Evolutionary conservation across 441 rosid genomes (phyloP), one percentile per base, ranked within the genome.

Genomic region (Erodium moschatum): DNA sequence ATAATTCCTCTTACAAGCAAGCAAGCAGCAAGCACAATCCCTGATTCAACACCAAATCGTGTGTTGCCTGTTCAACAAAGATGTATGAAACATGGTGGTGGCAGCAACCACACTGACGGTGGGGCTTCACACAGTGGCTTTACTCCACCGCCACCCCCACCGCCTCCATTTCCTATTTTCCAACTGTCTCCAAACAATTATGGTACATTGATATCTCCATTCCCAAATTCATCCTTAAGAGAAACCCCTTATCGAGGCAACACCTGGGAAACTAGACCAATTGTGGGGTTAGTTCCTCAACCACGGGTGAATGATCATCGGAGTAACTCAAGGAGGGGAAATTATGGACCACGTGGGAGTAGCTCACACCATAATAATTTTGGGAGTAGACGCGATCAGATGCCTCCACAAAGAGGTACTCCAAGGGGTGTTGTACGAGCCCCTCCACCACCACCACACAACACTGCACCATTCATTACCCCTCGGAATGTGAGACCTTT

Each of bases 291-390:
- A 56, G 46, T 74, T 6, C 61, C 81, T 62, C 86, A 69, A 0
- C 73, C 79, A 13, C 82, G 69, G 12, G 69, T 65, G 24, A 81
- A 73, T 44, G 83, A 80, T 64, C 81, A 75, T 13, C 69, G 83
- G 61, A 76, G 67, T 78, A 72, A 75, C 52, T 71, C 80, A 5
- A 73, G 83, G 48, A 82, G 83, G 63, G 76, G 84, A 61, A 78
- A 74, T 67, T 72, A 72, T 76, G 81, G 81, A 35, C 76, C 67
- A 12, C 83, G 83, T 40, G 81, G 84, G 29, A 82, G 73, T 18
- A 81, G 86, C 69, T 75, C 80, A 33, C 79, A 82, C 66, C 85
- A 81, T 65, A 81, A 80, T 66, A 77, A 72, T 69, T 73, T 70
- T 54, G 84, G 87, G 52, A 80, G 70, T 80, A 72, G 18, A 33